These are phyloP conservation scores for Moricandia arvensis DNA, from an alignment of 345 rosid species.

Conservation along the genomic window DNA sequence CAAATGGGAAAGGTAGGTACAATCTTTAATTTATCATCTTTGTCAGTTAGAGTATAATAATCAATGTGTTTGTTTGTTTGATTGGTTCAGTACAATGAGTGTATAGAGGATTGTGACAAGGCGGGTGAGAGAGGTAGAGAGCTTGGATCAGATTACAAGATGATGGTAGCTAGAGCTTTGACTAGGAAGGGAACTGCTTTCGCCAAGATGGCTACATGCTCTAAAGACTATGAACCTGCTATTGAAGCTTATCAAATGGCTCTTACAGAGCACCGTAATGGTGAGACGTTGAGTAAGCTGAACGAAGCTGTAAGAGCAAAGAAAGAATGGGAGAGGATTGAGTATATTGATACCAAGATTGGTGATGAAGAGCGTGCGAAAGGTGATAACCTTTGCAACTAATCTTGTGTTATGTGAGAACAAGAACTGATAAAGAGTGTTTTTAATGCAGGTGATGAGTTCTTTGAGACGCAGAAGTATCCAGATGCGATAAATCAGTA, in stretches of 20 bases:
- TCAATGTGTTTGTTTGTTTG: neutral
- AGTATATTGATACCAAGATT: slow-evolving; percentile 74
- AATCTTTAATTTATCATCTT: neutral
- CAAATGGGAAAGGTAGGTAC: slow-evolving; percentile 81
- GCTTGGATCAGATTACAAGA: slow-evolving; percentile 80
- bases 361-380: slow-evolving; percentile 94
- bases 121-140: slow-evolving; percentile 96
- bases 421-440: neutral
- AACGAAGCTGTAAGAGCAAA: slow-evolving; percentile 74
- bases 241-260: neutral
- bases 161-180: slow-evolving; percentile 91
- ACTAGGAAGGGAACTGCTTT: slow-evolving; percentile 95
- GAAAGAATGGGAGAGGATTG: slow-evolving; percentile 83
- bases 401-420: neutral
- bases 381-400: slow-evolving; percentile 44
- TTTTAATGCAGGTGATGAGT: slow-evolving; percentile 65
- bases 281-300: neutral
- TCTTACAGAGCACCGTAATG: neutral
- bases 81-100: neutral
- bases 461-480: slow-evolving; percentile 75
- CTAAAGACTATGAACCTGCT: slow-evolving; percentile 79
- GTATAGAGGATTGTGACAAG: slow-evolving; percentile 65
- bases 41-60: neutral
- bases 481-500: slow-evolving; percentile 92
- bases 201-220: slow-evolving; percentile 66